Evolutionary conservation across 495 filamentous ascomycete species (phyloP), one percentile per base, ranked within the genome.

Genomic region (Lichina pygmaea): DNA sequence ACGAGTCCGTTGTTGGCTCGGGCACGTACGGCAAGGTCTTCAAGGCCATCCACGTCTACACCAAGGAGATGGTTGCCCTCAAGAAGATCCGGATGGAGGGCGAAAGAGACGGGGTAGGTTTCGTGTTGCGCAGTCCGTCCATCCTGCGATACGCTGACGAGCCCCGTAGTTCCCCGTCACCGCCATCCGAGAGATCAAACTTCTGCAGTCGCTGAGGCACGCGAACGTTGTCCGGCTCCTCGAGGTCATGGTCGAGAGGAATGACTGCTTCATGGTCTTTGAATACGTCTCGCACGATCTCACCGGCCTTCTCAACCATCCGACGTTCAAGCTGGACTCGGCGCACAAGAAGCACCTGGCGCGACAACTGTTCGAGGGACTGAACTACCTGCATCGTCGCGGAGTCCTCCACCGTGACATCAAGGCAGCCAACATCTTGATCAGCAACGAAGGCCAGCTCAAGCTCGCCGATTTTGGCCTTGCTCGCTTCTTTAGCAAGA

Each of bases 261-360:
- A 94, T 55, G 86, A 95, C 57, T 99, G 91, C 59, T 95, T 89
- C 62, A 99, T 99, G 91, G 91, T 99, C 8, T 99, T 99, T 50
- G 91, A 99, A 56, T 99, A 99, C 56, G 72, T 94, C 31, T 86
- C 86, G 13, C 91, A 99, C 56, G 91, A 99, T 57, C 64, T 86
- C 33, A 86, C 81, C 2, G 78, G 78, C 15, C 60, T 83, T 12
- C 76, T 97, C 48, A 95, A 95, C 52, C 91, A 99, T 55, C 91
- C 91, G 5, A 81, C 77, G 7, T 95, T 91, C 58, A 77, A 78
- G 42, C 72, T 99, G 11, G 80, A 86, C 10, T 64, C 74, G 8
- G 69, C 77, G 0, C 84, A 94, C 51, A 93, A 92, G 58, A 99
- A 99, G 58, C 75, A 95, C 56, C 70, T 99, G 12, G 81, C 84